Base-by-base conservation (phyloP, 2,329 filamentous ascomycete species). In the Boeremia exigua region DNA sequence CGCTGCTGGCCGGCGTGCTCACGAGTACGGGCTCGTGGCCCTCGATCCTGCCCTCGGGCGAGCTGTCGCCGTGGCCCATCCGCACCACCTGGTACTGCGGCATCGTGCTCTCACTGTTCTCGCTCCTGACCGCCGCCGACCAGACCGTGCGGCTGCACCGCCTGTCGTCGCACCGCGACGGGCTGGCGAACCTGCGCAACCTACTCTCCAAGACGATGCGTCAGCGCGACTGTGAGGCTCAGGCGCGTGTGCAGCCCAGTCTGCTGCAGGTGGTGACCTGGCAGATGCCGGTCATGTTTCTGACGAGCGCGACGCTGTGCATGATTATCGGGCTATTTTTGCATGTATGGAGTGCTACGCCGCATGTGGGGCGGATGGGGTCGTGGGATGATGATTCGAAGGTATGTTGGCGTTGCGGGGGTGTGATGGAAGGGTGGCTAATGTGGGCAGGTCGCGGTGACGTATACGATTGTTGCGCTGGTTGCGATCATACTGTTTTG, bases 41-140 rank as follows among this genome's bases (percentile, higher is more conserved):
- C 77, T 69, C 70, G 42, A 71, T 80, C 15, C 66, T 79, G 2
- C 65, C 67, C 15, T 75, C 75, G 37, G 75, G 69, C 9, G 40
- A 64, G n/a, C 28, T 61, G 17, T 71, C 74, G 8, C 77, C 78
- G 3, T 79, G 78, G 78, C 57, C 68, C 5, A 72, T 79, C 4
- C 72, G 76, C 11, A 74, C 77, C 4, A 72, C 70, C 15, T 79
- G 76, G 76, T 79, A 74, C 60, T 72, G 71, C 48, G 77, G 77
- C 14, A 77, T 79, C 32, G 70, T 84, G 14, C 78, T 84, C 25
- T 74, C 81, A 1, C 71, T 84, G 3, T 81, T 81, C 54, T 77
- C 78, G n/a, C 75, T 83, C 4, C 71, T 83, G 6, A 75, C 78
- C 1, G 75, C 78, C 4, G 73, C 76, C 1, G 72, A 78, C 52